Base-by-base conservation (phyloP, 306 rosid genomes). In the Oemleria cerasiformis region DNA sequence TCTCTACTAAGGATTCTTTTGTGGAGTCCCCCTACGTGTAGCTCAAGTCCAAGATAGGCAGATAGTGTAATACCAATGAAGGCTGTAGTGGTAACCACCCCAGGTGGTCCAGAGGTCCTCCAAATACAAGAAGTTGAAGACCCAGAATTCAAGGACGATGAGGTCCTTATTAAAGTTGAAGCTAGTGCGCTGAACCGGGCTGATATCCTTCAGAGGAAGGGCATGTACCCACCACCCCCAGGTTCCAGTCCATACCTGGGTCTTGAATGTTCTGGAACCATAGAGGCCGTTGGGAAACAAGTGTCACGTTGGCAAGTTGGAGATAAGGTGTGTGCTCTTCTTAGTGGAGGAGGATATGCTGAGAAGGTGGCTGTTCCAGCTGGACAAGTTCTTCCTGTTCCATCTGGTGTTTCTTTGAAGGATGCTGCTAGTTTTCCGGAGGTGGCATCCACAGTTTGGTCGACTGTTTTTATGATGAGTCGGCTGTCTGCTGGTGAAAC, bases 371-470 rank as follows among this genome's bases (percentile, higher is more conserved):
- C 94, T 4, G 96, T 82, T 77, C 96, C 92, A 2, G 86, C 78
- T 15, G 97, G 85, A n/a, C 98, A 91, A 73, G 72, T 91, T 44
- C 91, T 94, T 84, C 90, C 91, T 0, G 67, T 87, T 65, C 97
- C 97, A 5, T 8, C 79, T 0, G 96, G 90, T 11, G 57, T 94
- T 84, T 86, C 97, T 56, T 63, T 94, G 72, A 79, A 75, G 73
- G 96, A 94, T 75, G 96, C 98, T 5, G 82, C 96, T 64, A 58
- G 86, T 72, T 80, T 94, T 48, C 96, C 97, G 2, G 98, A 89
- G 82, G 97, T 89, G 30, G 92, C 98, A 9, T 75, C 91, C 81
- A 94, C 97, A 3, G 97, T 94, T 21, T 94, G 98, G 98, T 91
- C 98, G 0, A 91, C 97, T 36, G 68, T 86, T 64, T 94, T 91